These are phyloP conservation scores for Colletotrichum lentis DNA, from an alignment of 2,329 filamentous ascomycete genomes.

Conservation along the genomic window DNA sequence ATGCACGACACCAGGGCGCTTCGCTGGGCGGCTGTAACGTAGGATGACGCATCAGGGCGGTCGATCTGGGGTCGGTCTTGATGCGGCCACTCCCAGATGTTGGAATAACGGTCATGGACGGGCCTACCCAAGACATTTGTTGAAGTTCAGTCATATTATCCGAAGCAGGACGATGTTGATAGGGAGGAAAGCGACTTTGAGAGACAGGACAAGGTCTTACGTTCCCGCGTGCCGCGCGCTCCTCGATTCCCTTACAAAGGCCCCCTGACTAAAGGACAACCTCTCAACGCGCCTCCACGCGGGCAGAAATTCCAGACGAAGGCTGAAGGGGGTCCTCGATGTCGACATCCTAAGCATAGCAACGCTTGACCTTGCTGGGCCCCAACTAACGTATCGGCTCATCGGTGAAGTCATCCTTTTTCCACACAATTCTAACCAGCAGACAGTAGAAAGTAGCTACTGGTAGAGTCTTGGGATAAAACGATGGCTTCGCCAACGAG, in stretches of 20 bases:
- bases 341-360: conserved; percentile 9
- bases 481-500: too few relatives aligned
- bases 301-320: conserved; percentile 22
- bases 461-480: too few relatives aligned
- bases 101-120: conserved; percentile 21
- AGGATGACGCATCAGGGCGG: conserved; percentile 33
- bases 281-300: conserved; percentile 11
- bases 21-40: conserved; percentile 20
- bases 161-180: neutral
- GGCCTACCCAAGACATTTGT: neutral
- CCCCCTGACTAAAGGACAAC: conserved; percentile 6
- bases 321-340: conserved; percentile 19
- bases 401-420: too few relatives aligned
- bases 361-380: neutral
- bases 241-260: conserved; percentile 9
- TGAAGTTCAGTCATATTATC: neutral
- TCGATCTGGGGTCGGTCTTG: conserved; percentile 19
- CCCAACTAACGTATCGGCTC: too few relatives aligned
- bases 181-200: neutral
- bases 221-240: neutral
- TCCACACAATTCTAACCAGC: too few relatives aligned
- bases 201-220: neutral
- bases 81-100: conserved; percentile 8
- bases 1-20: conserved; percentile 19
- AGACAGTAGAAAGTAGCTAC: too few relatives aligned